A percentile compares a stretch with the other conserved stretches of the same genome.
phyloP scores from a whole-genome alignment of 495 filamentous ascomycete genomes.

The Elaphomyces granulatus region DNA sequence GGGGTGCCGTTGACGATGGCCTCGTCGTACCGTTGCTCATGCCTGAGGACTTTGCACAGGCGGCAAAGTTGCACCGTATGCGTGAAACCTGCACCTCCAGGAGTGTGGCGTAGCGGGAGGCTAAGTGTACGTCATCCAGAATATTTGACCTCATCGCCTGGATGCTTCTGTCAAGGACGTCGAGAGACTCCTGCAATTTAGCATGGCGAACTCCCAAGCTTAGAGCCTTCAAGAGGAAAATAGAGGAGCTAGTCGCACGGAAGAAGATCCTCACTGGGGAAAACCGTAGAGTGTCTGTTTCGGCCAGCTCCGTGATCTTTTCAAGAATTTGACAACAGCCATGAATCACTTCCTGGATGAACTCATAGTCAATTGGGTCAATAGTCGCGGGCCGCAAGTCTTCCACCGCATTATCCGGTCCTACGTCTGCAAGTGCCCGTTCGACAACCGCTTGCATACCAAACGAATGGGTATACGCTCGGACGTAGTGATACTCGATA shows the following conservation, averaged over 20 bases:
- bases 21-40: constrained; percentile 1
- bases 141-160: constrained; percentile 34
- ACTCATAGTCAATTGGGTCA: constrained; percentile 39
- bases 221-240: constrained; percentile 39
- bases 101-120: constrained; percentile 35
- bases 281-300: constrained; percentile 30
- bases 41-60: background rate
- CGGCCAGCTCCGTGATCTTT: constrained; percentile 30
- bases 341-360: constrained; percentile 42
- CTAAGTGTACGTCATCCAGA: constrained; percentile 38
- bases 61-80: constrained; percentile 23
- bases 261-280: constrained; percentile 39
- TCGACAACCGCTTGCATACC: constrained; percentile 42
- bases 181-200: constrained; percentile 33
- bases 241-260: constrained; percentile 36
- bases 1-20: constrained; percentile 1
- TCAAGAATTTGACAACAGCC: constrained; percentile 37
- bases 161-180: constrained; percentile 34
- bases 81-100: constrained; percentile 36
- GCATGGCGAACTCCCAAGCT: constrained; percentile 36
- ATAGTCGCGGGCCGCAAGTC: constrained; percentile 31
- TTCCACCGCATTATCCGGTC: constrained; percentile 24
- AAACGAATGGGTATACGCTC: constrained; percentile 39
- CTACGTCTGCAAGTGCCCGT: constrained; percentile 27
- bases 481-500: constrained; percentile 41